Evolutionary conservation across 2,329 filamentous ascomycete genomes (phyloP).

Genomic region (Trichoderma citrinoviride): DNA sequence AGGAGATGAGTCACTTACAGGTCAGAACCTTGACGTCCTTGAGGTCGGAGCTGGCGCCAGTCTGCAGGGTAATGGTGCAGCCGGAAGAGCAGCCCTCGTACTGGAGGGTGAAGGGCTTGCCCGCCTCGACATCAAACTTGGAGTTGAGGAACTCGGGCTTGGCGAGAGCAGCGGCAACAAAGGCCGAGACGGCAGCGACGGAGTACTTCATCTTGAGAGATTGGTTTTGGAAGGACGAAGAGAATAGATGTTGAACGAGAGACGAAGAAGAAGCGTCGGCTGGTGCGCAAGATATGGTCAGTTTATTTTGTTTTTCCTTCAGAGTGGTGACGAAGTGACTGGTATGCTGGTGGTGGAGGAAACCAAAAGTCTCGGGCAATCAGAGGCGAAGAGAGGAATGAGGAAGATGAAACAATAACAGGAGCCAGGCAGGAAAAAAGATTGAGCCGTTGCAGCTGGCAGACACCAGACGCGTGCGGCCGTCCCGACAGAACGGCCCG

Average conservation of each 20-base stretch:
- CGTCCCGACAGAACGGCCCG: not conserved
- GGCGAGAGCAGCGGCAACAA: constrained; percentile 32
- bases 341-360: constrained; percentile 2
- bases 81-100: constrained; percentile 34
- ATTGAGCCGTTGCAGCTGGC: constrained; percentile 2
- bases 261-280: constrained; percentile 15
- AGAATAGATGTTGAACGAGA: constrained; percentile 19
- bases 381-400: not conserved
- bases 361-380: not conserved
- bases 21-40: constrained; percentile 34
- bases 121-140: constrained; percentile 30
- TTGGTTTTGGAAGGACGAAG: constrained; percentile 9
- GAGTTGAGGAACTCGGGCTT: constrained; percentile 36
- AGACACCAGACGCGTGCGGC: constrained; percentile 1
- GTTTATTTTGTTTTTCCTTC: not conserved
- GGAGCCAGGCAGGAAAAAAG: not conserved
- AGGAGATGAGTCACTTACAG: constrained; percentile 28
- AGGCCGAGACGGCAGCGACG: constrained; percentile 31
- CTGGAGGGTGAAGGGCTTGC: constrained; percentile 35
- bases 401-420: constrained; percentile 1
- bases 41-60: constrained; percentile 31
- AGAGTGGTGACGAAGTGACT: not conserved
- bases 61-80: constrained; percentile 39
- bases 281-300: not conserved
- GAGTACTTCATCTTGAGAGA: constrained; percentile 42